Conservation (phyloP, 306 rosid species). For the Ormosia semicastrata region DNA sequence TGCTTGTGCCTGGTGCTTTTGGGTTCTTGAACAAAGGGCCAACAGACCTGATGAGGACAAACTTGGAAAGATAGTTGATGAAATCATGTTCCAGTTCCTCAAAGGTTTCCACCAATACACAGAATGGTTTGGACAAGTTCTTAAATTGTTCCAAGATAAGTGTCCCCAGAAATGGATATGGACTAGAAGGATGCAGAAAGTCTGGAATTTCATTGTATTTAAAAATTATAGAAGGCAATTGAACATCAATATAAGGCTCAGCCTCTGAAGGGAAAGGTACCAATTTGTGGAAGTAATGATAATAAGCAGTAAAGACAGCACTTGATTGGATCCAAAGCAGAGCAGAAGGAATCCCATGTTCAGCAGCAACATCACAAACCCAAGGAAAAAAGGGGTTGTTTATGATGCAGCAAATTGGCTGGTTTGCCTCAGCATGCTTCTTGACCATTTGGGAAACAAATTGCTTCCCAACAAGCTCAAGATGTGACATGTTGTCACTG, state of each 20-base stretch:
- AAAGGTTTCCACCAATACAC: conserved; percentile 56
- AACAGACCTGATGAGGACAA: conserved; percentile 25
- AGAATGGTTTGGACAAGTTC: conserved; percentile 42
- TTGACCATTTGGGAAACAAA: conserved; percentile 30
- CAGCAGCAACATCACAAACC: conserved; percentile 57
- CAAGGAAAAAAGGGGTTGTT: conserved; percentile 69
- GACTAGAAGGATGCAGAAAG: conserved; percentile 48
- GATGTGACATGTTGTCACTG: background rate
- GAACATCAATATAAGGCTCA: conserved; percentile 46
- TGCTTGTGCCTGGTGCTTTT: background rate
- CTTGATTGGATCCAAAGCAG: conserved; percentile 67
- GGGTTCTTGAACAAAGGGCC: conserved; percentile 68
- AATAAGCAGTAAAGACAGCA: conserved; percentile 58
- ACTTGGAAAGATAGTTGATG: conserved; percentile 30
- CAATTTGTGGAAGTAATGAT: conserved; percentile 42
- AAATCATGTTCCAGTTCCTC: conserved; percentile 53
- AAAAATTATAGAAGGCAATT: conserved; percentile 37
- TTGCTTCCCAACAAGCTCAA: conserved; percentile 39
- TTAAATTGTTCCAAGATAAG: conserved; percentile 46
- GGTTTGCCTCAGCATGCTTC: conserved; percentile 28
- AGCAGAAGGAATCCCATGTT: conserved; percentile 44
- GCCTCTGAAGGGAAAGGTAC: conserved; percentile 51
- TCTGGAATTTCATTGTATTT: conserved; percentile 62
- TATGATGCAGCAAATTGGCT: conserved; percentile 55
- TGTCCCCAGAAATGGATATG: conserved; percentile 24